Conservation (phyloP, 768 basidiomycete genomes). For the Mycena epipterygia region DNA sequence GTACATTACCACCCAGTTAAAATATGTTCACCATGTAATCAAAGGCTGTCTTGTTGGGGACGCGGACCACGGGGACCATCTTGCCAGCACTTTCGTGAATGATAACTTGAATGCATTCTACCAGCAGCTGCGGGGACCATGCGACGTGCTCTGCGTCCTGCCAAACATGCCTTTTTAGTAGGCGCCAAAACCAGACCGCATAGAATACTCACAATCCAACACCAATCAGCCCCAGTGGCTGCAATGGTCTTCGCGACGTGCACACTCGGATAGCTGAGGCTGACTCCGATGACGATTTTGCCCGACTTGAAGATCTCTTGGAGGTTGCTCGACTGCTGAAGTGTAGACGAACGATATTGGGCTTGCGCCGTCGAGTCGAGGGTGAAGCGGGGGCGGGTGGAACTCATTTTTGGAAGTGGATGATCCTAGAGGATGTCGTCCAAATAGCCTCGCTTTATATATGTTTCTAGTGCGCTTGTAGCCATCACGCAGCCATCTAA, state of each 20-base stretch:
- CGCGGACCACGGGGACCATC: slow-evolving; percentile 31
- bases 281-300: slow-evolving; percentile 8
- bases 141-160: slow-evolving; percentile 34
- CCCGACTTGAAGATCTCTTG: slow-evolving; percentile 15
- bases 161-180: not conserved
- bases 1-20: too few relatives aligned
- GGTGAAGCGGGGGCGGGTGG: slow-evolving; percentile 9
- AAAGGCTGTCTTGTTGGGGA: slow-evolving; percentile 32
- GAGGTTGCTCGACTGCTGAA: slow-evolving; percentile 21
- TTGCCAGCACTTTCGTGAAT: slow-evolving; percentile 30
- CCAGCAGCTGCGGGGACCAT: slow-evolving; percentile 13
- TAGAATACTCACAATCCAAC: slow-evolving; percentile 23
- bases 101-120: slow-evolving; percentile 29
- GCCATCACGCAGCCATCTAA: too few relatives aligned
- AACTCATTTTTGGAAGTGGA: slow-evolving; percentile 1
- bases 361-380: not conserved
- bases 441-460: too few relatives aligned
- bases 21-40: slow-evolving; percentile 25
- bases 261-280: slow-evolving; percentile 19
- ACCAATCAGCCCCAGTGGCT: slow-evolving; percentile 21
- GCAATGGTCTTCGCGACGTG: slow-evolving; percentile 31
- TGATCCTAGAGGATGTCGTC: too few relatives aligned
- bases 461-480: too few relatives aligned
- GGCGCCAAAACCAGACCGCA: not conserved
- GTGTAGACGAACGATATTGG: slow-evolving; percentile 2